Base-by-base conservation (phyloP, 2,329 filamentous ascomycete genomes). In the Ceratocystis lukuohia region DNA sequence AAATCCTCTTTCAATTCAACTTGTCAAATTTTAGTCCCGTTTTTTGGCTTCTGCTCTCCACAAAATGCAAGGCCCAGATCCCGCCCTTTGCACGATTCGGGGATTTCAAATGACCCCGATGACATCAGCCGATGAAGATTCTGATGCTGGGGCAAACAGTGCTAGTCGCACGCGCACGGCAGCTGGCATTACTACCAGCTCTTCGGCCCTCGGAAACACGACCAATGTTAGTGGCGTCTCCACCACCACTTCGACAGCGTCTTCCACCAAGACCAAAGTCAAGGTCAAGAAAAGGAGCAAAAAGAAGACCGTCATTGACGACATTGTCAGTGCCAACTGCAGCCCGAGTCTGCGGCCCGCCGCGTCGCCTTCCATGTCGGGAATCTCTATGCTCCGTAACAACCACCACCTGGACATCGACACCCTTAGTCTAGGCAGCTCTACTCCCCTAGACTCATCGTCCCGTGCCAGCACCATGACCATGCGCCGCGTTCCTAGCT, bases 351-450 rank as follows among this genome's bases (percentile, higher is more conserved):
- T 87, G 69, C 80, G 83, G 61, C 76, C 75, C n/a, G 72, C 75
- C 30, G 74, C 78, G 17, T 84, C 83, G 20, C 82, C 82, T 10
- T 80, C 77, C 62, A 72, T 85, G 37, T 87, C 88, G 68, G 91
- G 91, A 61, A 91, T 96, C 71, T 89, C 89, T 72, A 88, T 87
- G 71, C 78, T 96, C 72, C 91, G 91, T 73, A 80, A 87, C 74
- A 88, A 94, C 72, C 62, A 94, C 72, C 62, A 68, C 41, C 80
- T 96, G 67, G 91, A 96, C 69, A 84, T 86, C 1, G 78, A 96
- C 65, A 66, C 37, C n/a, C 63, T 68, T 17, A 64, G 57, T 57
- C 28, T 57, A 25, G 53, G 53, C 6, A 57, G 12, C 1, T 17
- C 25, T 17, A 57, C 53, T 15, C 89, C 83, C 72, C 79, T 96